These are phyloP conservation scores for Nannizziopsis arthrosporioides DNA, from an alignment of 2,329 filamentous ascomycete species.

Conservation along the genomic window DNA sequence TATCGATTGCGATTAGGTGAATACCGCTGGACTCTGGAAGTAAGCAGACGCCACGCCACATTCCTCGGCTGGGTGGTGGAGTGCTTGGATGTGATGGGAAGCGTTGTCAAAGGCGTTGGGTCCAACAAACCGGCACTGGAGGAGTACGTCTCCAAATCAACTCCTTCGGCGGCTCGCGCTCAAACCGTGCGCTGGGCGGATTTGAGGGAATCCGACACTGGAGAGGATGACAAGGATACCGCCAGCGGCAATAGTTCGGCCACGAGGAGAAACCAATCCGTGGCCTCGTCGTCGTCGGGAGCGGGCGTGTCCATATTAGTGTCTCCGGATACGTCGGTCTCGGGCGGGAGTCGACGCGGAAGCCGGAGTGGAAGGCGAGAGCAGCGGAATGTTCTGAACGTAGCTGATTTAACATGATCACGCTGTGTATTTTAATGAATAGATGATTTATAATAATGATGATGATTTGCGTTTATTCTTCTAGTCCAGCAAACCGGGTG, in stretches of 20 bases:
- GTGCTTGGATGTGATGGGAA: slow-evolving; percentile 60
- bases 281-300: slow-evolving; percentile 1
- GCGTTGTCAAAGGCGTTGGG: slow-evolving; percentile 45
- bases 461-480: background rate
- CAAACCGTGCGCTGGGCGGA: background rate
- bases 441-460: slow-evolving; percentile 3
- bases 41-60: slow-evolving; percentile 60
- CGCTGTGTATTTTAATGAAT: slow-evolving; percentile 6
- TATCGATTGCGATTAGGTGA: slow-evolving; percentile 76
- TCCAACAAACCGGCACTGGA: slow-evolving; percentile 48
- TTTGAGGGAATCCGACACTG: background rate
- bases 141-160: slow-evolving; percentile 26
- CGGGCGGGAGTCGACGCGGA: slow-evolving; percentile 6
- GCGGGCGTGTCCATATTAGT: background rate
- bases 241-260: slow-evolving; percentile 4
- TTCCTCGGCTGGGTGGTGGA: slow-evolving; percentile 56
- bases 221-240: background rate
- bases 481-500: slow-evolving; percentile 1
- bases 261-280: slow-evolving; percentile 2
- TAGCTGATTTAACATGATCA: slow-evolving; percentile 4
- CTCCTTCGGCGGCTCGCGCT: background rate
- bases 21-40: slow-evolving; percentile 86
- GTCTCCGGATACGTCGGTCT: slow-evolving; percentile 12
- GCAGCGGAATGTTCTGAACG: slow-evolving; percentile 8
- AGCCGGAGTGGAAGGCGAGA: slow-evolving; percentile 1